phyloP scores from a whole-genome alignment of 495 filamentous ascomycete species.

The Apodospora peruviana region DNA sequence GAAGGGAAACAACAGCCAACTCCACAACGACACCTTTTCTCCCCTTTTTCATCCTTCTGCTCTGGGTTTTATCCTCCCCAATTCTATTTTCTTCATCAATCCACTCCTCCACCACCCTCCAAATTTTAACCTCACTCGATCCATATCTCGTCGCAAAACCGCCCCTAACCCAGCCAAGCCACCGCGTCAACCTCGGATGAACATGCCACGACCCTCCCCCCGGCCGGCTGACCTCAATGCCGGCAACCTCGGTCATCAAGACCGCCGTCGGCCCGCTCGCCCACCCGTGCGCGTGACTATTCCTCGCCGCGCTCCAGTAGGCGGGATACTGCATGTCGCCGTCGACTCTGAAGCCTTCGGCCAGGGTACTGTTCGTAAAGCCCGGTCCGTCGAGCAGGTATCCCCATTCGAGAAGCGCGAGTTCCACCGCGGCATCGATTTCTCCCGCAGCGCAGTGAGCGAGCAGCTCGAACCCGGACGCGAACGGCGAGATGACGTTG shows the following conservation, averaged over 20 bases:
- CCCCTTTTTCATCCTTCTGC: not conserved
- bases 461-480: constrained; percentile 56
- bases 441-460: constrained; percentile 47
- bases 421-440: constrained; percentile 44
- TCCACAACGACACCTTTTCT: constrained; percentile 31
- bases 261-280: constrained; percentile 52
- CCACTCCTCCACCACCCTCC: constrained; percentile 19
- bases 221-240: constrained; percentile 44
- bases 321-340: constrained; percentile 54
- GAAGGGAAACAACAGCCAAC: constrained; percentile 18
- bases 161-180: constrained; percentile 44
- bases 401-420: constrained; percentile 55
- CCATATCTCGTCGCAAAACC: constrained; percentile 53
- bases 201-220: constrained; percentile 48
- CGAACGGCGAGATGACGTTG: constrained; percentile 56
- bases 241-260: constrained; percentile 44
- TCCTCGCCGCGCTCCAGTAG: constrained; percentile 46
- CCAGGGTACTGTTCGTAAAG: constrained; percentile 56
- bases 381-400: constrained; percentile 57
- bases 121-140: constrained; percentile 38
- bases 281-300: constrained; percentile 59
- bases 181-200: constrained; percentile 45
- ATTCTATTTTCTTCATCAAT: not conserved
- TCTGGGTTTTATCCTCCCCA: not conserved
- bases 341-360: constrained; percentile 54